Conservation (phyloP, 2,329 filamentous ascomycete species). For the Sordariomycetes sp. region DNA sequence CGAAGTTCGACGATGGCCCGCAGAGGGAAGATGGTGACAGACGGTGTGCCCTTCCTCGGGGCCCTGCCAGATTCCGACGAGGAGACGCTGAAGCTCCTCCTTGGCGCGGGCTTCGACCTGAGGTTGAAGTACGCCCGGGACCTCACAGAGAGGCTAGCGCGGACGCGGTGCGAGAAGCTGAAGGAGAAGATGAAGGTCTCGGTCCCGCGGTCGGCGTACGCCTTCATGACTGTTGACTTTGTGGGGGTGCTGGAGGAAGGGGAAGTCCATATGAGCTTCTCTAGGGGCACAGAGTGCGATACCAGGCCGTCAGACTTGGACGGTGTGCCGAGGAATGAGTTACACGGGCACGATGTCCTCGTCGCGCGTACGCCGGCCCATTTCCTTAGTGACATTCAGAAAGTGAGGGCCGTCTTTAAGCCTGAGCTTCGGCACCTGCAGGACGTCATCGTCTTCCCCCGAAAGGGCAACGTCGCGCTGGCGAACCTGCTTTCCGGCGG, state of each 20-base stretch:
- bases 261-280: constrained; percentile 58
- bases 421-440: constrained; percentile 52
- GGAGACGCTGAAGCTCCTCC: constrained; percentile 38
- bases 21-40: constrained; percentile 22
- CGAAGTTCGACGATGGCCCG: constrained; percentile 19
- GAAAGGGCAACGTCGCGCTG: constrained; percentile 44
- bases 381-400: constrained; percentile 60
- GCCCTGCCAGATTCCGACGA: constrained; percentile 35
- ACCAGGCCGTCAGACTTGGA: constrained; percentile 14
- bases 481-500: constrained; percentile 64
- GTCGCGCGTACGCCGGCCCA: constrained; percentile 59
- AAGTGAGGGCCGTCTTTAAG: constrained; percentile 44
- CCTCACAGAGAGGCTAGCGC: constrained; percentile 30
- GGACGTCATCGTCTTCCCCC: constrained; percentile 69
- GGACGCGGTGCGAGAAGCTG: constrained; percentile 37
- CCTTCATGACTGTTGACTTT: constrained; percentile 59
- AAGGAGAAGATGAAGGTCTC: constrained; percentile 45
- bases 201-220: constrained; percentile 45
- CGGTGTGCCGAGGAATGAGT: constrained; percentile 34
- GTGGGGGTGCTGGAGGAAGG: constrained; percentile 42
- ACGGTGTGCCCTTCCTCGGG: constrained; percentile 26
- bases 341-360: constrained; percentile 47
- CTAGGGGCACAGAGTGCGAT: constrained; percentile 41
- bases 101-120: constrained; percentile 47
- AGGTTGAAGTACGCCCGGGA: constrained; percentile 34